Percentiles rank a stretch among this genome's conserved stretches.
Evolutionary conservation across 176 grass and related monocot species (phyloP).

Genomic region (Urochloa ruziziensis): DNA sequence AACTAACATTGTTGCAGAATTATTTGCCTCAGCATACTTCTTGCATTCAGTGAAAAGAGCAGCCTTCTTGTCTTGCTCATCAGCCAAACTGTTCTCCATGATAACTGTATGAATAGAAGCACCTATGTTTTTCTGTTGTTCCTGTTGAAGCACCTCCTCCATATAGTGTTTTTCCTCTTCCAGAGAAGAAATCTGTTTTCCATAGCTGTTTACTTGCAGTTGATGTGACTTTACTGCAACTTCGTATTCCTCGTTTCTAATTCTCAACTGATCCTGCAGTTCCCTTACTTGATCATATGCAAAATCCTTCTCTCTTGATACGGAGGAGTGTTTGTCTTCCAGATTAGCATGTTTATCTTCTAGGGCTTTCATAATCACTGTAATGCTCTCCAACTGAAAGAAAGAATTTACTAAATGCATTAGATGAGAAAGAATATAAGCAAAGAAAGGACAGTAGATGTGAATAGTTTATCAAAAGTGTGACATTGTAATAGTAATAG

Average conservation of each 20-base stretch:
- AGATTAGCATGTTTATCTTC: constrained; percentile 55
- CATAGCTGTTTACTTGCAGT: constrained; percentile 26
- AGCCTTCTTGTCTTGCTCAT: constrained; percentile 55
- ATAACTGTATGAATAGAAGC: constrained; percentile 55
- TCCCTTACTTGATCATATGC: constrained; percentile 61
- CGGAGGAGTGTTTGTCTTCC: constrained; percentile 46
- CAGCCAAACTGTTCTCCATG: constrained; percentile 62
- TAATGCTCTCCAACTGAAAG: constrained; percentile 65
- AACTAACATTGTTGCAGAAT: constrained; percentile 46
- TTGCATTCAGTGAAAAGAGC: constrained; percentile 46
- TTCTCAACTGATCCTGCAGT: constrained; percentile 57
- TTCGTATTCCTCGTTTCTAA: constrained; percentile 52
- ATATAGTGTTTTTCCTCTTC: constrained; percentile 43
- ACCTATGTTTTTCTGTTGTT: constrained; percentile 53
- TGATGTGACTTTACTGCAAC: constrained; percentile 42
- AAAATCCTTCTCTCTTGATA: constrained; percentile 64
- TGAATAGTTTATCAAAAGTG: constrained; percentile 15
- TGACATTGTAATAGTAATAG: constrained; percentile 18
- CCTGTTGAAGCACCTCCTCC: constrained; percentile 54
- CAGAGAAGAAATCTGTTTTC: constrained; percentile 63
- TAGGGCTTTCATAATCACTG: constrained; percentile 50
- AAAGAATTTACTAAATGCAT: constrained; percentile 22
- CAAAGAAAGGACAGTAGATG: constrained; percentile 8
- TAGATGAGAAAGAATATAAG: constrained; percentile 12
- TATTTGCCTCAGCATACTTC: constrained; percentile 48